Conservation (phyloP, 2,329 filamentous ascomycete genomes). For the Sporothrix pseudoabietina region DNA sequence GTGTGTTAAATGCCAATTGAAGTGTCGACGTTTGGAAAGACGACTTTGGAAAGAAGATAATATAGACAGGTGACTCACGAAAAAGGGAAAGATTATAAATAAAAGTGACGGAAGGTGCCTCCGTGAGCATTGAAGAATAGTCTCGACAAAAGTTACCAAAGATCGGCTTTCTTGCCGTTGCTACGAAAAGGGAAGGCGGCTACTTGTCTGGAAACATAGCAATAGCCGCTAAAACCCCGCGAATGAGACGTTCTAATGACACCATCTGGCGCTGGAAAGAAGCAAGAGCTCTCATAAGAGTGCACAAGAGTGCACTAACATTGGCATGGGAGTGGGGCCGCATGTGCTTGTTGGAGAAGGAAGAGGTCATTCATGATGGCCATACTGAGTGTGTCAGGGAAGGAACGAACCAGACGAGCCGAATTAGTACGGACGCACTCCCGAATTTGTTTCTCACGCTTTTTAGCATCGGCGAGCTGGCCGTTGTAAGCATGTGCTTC, state of each 20-base stretch:
- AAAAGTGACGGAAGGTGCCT: background rate
- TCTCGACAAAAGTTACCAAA: background rate
- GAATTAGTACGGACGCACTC: background rate
- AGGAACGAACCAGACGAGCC: background rate
- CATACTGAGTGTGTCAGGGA: background rate
- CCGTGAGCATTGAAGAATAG: background rate
- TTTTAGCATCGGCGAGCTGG: background rate
- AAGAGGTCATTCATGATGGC: background rate
- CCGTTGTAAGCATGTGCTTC: background rate
- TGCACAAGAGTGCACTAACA: background rate
- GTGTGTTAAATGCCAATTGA: background rate
- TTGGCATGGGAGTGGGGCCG: background rate
- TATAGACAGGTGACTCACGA: background rate
- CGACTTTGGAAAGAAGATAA: background rate
- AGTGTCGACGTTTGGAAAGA: background rate
- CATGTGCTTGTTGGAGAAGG: background rate
- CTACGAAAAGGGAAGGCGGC: background rate
- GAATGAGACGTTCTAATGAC: background rate
- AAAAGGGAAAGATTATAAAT: background rate
- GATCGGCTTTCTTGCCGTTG: slow-evolving; percentile 22
- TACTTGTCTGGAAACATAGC: background rate
- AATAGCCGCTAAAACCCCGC: background rate
- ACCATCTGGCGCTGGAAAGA: background rate
- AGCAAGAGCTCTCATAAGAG: background rate
- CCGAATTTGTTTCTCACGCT: background rate